Evolutionary conservation across 345 rosid species (phyloP), one percentile per base, ranked within the genome.

Genomic region (Hypericum perforatum): DNA sequence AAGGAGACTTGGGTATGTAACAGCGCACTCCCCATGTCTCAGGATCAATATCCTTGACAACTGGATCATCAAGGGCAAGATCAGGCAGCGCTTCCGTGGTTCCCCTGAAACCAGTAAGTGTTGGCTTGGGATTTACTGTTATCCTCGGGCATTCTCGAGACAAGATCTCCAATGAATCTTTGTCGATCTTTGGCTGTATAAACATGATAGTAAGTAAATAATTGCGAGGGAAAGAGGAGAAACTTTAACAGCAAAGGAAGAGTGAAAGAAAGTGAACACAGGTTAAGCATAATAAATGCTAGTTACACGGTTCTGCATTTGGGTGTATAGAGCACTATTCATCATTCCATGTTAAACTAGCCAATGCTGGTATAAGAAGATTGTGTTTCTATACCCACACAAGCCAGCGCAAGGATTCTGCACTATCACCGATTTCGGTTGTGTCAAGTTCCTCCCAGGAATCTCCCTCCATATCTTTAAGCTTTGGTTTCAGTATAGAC

Each of bases 361-460:
- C 32, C 32, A 22, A 37, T 11, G 9, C 15, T 7, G 7, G 41
- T 12, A 52, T 14, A 12, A 13, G 41, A 29, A 29, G 10, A 46
- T 16, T 16, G 48, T 6, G 51, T n/a, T 44, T 56, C 60, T 78
- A 41, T 79, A 91, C 98, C 98, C 96, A 85, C 41, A 87, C 78
- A 63, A 91, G 78, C 98, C 98, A 91, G 22, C 78, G 85, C 58
- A 87, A 48, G 32, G 96, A 82, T 62, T 79, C 79, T 57, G 88
- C 92, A 56, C 84, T 88, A 54, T 74, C 74, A 62, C 83, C 80
- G 53, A 87, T 82, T 64, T 91, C 89, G 11, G 69, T n/a, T 16
- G 71, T 58, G 57, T 76, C 87, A 55, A 91, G 79, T 63, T 84
- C 98, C 76, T 87, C 98, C 98, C 95, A 87, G 7, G 96, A 84